Percentiles rank a stretch among this genome's conserved stretches.
Conservation (phyloP, 2,329 filamentous ascomycete genomes). For the Botrytis paeoniae region DNA sequence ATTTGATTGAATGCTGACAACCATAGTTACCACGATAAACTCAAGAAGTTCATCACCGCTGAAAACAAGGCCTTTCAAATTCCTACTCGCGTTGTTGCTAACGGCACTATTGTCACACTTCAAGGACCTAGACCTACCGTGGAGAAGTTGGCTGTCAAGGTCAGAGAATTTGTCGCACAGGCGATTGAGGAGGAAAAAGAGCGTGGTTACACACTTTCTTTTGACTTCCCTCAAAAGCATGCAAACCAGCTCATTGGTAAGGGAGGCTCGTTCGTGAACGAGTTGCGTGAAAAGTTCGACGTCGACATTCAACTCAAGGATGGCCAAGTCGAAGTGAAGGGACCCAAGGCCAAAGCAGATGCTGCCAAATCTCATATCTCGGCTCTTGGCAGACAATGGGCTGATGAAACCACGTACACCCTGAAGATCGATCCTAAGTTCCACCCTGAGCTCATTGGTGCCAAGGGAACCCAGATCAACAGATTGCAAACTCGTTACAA, state of each 20-base stretch:
- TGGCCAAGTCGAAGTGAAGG: constrained; percentile 92
- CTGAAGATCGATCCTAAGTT: constrained; percentile 92
- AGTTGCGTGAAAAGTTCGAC: constrained; percentile 64
- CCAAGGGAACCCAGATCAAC: constrained; percentile 84
- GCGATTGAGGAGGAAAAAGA: constrained; percentile 93
- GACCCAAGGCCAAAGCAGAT: constrained; percentile 91
- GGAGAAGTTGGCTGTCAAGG: constrained; percentile 67
- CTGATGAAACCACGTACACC: constrained; percentile 83
- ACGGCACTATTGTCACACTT: constrained; percentile 63
- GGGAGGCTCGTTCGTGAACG: constrained; percentile 63
- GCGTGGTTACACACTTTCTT: constrained; percentile 78
- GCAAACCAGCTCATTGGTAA: constrained; percentile 80
- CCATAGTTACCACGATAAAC: constrained; percentile 58
- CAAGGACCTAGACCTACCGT: constrained; percentile 75
- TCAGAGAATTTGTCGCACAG: constrained; percentile 76
- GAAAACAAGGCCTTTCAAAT: constrained; percentile 61
- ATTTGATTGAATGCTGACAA: constrained; percentile 32
- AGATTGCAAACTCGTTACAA: constrained; percentile 88
- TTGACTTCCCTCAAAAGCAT: constrained; percentile 93
- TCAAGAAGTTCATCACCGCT: constrained; percentile 61
- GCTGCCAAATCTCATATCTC: constrained; percentile 79
- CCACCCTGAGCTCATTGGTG: constrained; percentile 89
- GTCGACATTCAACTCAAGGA: constrained; percentile 85
- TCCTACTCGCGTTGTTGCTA: constrained; percentile 56
- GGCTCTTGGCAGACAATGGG: constrained; percentile 74